These are phyloP conservation scores for Aspergillus tubingensis DNA, from an alignment of 2,329 filamentous ascomycete species.

Conservation along the genomic window DNA sequence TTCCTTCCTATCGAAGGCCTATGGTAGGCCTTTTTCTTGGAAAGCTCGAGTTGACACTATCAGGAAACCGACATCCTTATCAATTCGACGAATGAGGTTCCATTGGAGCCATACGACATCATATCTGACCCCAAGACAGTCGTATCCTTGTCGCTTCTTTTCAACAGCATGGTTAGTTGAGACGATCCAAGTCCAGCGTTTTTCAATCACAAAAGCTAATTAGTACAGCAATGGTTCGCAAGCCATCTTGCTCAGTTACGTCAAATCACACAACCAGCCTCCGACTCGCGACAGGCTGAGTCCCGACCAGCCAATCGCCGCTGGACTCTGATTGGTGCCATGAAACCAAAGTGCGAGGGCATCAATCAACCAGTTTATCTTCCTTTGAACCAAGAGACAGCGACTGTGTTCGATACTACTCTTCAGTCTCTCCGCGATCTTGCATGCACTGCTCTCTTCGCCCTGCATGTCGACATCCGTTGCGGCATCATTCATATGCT, in stretches of 20 bases:
- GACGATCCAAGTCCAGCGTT: not conserved
- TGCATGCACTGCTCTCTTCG: slow-evolving; percentile 75
- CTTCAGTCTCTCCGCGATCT: slow-evolving; percentile 80
- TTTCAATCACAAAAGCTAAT: not conserved
- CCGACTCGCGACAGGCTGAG: slow-evolving; percentile 50
- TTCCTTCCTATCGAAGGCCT: not conserved
- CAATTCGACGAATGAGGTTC: slow-evolving; percentile 56
- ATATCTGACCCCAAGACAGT: slow-evolving; percentile 88
- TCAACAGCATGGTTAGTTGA: slow-evolving; percentile 76
- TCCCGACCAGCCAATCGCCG: slow-evolving; percentile 62
- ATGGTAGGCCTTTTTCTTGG: not conserved
- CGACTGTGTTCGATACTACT: slow-evolving; percentile 83
- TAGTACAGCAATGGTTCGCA: slow-evolving; percentile 75
- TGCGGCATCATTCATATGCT: slow-evolving; percentile 83
- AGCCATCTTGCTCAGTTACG: slow-evolving; percentile 79
- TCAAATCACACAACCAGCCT: slow-evolving; percentile 76
- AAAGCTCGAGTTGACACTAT: slow-evolving; percentile 22
- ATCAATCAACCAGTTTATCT: slow-evolving; percentile 70
- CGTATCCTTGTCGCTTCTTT: slow-evolving; percentile 79
- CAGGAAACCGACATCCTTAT: slow-evolving; percentile 59
- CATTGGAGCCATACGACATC: slow-evolving; percentile 75
- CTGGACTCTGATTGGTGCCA: slow-evolving; percentile 78
- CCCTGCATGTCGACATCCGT: slow-evolving; percentile 84
- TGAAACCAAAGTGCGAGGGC: slow-evolving; percentile 57
- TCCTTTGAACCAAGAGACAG: slow-evolving; percentile 83